phyloP scores from a whole-genome alignment of 1,284 basidiomycete species.

The Apiotrichum porosum region DNA sequence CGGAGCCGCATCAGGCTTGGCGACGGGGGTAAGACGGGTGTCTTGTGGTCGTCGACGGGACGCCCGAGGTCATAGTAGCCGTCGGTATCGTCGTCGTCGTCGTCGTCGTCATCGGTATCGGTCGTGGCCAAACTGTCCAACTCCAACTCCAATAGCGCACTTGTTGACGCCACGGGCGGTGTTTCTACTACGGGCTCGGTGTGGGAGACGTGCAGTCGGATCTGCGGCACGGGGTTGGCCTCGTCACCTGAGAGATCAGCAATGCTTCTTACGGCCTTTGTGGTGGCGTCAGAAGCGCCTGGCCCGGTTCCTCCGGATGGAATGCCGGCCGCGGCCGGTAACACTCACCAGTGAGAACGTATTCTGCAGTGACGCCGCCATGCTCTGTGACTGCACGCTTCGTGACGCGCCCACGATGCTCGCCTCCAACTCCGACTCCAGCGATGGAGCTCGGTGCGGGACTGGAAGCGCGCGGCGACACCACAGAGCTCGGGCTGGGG shows the following conservation, averaged over 20 bases:
- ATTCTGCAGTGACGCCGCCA: slow-evolving; percentile 44
- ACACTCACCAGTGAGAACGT: slow-evolving; percentile 44
- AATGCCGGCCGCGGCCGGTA: no score
- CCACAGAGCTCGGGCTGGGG: not conserved
- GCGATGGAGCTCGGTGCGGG: no score
- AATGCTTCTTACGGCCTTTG: no score
- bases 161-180: not conserved
- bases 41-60: slow-evolving; percentile 2
- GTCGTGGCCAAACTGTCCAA: no score
- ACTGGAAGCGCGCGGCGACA: no score
- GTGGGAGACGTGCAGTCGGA: slow-evolving; percentile 35
- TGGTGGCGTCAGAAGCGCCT: no score
- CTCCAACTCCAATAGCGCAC: no score
- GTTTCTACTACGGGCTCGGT: not conserved
- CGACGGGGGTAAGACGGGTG: slow-evolving; percentile 2
- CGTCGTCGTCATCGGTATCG: slow-evolving; percentile 29
- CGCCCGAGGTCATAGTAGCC: not conserved
- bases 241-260: slow-evolving; percentile 32
- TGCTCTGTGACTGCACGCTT: slow-evolving; percentile 6
- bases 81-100: slow-evolving; percentile 16
- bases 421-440: no score
- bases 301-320: no score
- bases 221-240: slow-evolving; percentile 40
- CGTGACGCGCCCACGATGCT: slow-evolving; percentile 1
- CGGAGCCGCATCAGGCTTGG: slow-evolving; percentile 29